Evolutionary conservation across 2,329 filamentous ascomycete species (phyloP), one percentile per base, ranked within the genome.

Genomic region (Epichloe gansuensis): DNA sequence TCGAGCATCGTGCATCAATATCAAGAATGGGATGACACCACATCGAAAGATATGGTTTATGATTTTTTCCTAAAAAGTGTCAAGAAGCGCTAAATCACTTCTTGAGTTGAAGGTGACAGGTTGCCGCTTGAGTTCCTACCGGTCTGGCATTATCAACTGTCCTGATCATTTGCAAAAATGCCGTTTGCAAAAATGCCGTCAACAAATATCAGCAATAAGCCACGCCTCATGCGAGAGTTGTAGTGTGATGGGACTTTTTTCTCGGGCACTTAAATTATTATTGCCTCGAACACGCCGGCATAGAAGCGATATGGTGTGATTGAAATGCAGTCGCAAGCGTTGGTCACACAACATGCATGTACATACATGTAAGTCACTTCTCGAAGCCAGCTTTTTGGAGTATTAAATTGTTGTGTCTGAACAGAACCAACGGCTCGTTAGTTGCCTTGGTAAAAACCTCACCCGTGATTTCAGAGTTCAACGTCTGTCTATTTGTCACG

Each of bases 321-420:
- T 23, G 23, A 21, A 46, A 42, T 13, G 23, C 25, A 5, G 35
- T 35, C 4, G 17, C 11, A 17, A 17, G 7, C n/a, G 9, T 46
- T 3, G 39, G 50, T 47, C 23, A 34, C 44, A 52, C 50, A 34
- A 42, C 34, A 47, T 38, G n/a, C 17, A 21, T 21, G 17, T n/a
- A n/a, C n/a, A n/a, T n/a, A 35, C 44, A 9, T 46, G 25, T 46
- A 42, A 52, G 50, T 52, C 50, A 52, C 35, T 46, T 35, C 42
- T 37, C 34, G n/a, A 35, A 17, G 21, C 23, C 6, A 38, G 11
- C 21, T 46, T 13, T 2, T 5, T 5, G 23, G 25, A 31, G 13
- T 5, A 21, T 21, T 2, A 1, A n/a, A 46, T 43, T n/a, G 17
- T 43, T 7, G 15, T 17, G 15, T 9, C 7, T 17, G 17, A 2